phyloP scores from a whole-genome alignment of 192 early-diverging fungal species.

The Umbelopsis sp. region DNA sequence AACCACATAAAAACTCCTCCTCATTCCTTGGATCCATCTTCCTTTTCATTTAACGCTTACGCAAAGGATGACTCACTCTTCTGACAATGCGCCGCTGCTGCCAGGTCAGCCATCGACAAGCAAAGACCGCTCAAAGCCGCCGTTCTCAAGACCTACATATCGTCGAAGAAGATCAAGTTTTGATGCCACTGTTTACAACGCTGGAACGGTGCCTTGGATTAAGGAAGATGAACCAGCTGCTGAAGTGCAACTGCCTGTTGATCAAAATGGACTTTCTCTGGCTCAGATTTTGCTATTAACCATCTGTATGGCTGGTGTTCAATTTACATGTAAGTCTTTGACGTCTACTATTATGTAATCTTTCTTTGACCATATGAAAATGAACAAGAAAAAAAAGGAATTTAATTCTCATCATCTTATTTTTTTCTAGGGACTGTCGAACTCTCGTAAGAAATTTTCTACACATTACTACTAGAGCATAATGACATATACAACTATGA shows the following conservation, averaged over 20 bases:
- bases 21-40: neutral
- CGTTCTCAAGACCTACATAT: slow-evolving; percentile 24
- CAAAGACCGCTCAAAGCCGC: slow-evolving; percentile 22
- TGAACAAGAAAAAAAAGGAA: too few species aligned
- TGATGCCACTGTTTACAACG: slow-evolving; percentile 37
- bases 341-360: neutral
- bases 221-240: slow-evolving; percentile 5
- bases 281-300: slow-evolving; percentile 49
- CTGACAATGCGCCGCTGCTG: slow-evolving; percentile 22
- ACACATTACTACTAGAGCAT: neutral
- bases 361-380: too few species aligned
- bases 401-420: too few species aligned
- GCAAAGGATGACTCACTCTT: neutral
- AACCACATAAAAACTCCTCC: neutral
- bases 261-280: slow-evolving; percentile 24
- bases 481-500: too few species aligned
- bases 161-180: slow-evolving; percentile 35
- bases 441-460: slow-evolving; percentile 42
- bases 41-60: neutral
- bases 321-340: slow-evolving; percentile 66
- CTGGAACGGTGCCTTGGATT: slow-evolving; percentile 20
- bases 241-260: neutral
- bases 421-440: slow-evolving; percentile 73
- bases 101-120: neutral
- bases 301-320: slow-evolving; percentile 65